Conservation (phyloP, 768 basidiomycete genomes). For the Saitozyma sp. region DNA sequence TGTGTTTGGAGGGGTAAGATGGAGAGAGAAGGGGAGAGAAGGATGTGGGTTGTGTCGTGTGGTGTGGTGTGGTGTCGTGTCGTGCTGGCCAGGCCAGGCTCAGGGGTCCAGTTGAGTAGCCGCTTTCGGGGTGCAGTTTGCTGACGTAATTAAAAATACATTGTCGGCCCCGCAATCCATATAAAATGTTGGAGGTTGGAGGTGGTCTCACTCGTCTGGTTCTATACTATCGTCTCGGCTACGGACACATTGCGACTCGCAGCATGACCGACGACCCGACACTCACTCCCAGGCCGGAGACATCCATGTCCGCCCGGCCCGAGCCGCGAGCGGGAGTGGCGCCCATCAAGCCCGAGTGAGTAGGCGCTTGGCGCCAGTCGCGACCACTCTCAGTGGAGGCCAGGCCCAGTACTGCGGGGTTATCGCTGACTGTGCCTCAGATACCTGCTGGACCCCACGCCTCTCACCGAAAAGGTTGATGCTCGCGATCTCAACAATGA, state of each 20-base stretch:
- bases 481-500: conserved; percentile 22
- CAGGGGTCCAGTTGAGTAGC: background rate
- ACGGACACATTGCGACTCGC: too few relatives aligned
- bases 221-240: too few relatives aligned
- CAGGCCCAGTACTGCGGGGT: background rate
- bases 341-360: conserved; percentile 50
- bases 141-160: conserved; percentile 3
- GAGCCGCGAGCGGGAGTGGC: conserved; percentile 38
- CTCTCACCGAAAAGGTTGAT: conserved; percentile 15
- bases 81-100: conserved; percentile 5
- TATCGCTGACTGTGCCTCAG: conserved; percentile 1
- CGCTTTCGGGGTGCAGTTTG: conserved; percentile 1
- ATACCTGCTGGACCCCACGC: conserved; percentile 22
- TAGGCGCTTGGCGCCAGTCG: background rate
- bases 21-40: conserved; percentile 10
- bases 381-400: background rate
- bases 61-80: conserved; percentile 3
- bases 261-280: background rate
- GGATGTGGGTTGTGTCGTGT: conserved; percentile 4
- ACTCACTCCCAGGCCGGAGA: background rate
- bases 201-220: too few relatives aligned
- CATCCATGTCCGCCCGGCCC: conserved; percentile 25
- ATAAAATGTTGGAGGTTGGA: background rate
- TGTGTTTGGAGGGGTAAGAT: conserved; percentile 4
- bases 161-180: background rate